Base-by-base conservation (phyloP, 2,329 filamentous ascomycete species). In the Phialophora macrospora region DNA sequence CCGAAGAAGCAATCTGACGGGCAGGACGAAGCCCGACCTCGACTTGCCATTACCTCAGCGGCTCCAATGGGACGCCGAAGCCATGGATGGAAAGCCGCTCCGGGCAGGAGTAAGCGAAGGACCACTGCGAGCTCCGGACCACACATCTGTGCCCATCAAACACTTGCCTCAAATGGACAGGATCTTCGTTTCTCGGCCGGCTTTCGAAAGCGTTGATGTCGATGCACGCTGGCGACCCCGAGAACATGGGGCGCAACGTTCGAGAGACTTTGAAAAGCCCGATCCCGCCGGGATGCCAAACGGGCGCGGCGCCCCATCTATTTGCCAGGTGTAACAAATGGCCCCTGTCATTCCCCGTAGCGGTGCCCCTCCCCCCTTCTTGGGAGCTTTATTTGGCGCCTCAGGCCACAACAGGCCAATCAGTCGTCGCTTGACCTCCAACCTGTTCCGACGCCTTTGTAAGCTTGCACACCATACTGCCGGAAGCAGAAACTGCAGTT, bases 311-410 rank as follows among this genome's bases (percentile, higher is more conserved):
- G 24, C 14, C 22, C 28, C 26, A 52, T 9, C n/a, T 7, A n/a
- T 60, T 60, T 51, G 41, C 58, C 38, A 22, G 46, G 46, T 51
- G 20, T 4, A 52, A 48, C 30, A n/a, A 41, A 52, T 52, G 46
- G 30, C 58, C 58, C 48, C 38, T 44, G 46, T 32, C 58, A 49
- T 34, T 14, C 26, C 20, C 26, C 32, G 14, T 51, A 12, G 20
- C 30, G 30, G 30, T 41, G 46, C 44, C 58, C n/a, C 58, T 51
- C 46, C 7, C 30, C 1, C 3, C 34, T 22, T 12, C n/a, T 7
- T n/a, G 46, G 58, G n/a, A 24, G 48, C 58, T 60, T 52, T 51
- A 60, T 60, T 60, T 52, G 58, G 58, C 58, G 46, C 22, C 30
- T 51, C 46, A 52, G 20, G 46, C 30, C 17, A 51, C 7, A 52